Conservation (phyloP, 2,329 filamentous ascomycete genomes). For the Colletotrichum kahawae region DNA sequence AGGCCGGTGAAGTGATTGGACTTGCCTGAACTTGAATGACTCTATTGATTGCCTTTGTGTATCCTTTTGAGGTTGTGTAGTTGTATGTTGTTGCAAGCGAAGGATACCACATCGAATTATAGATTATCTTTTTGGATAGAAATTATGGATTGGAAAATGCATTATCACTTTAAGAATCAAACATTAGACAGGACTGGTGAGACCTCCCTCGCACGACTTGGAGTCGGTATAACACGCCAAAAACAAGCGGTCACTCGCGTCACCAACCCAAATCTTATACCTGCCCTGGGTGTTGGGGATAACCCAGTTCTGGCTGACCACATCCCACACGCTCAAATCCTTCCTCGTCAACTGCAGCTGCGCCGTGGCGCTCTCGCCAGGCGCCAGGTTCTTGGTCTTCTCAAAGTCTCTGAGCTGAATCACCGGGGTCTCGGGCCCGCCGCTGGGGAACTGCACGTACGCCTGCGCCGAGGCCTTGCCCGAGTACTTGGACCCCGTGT, state of each 20-base stretch:
- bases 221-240: conserved; percentile 23
- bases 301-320: conserved; percentile 71
- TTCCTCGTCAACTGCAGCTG: conserved; percentile 66
- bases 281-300: conserved; percentile 40
- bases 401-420: conserved; percentile 76
- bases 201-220: conserved; percentile 3
- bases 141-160: background rate
- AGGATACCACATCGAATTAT: background rate
- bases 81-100: background rate
- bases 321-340: conserved; percentile 78
- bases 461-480: conserved; percentile 54
- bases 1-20: conserved; percentile 37
- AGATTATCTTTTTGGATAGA: background rate
- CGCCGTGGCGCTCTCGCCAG: conserved; percentile 58
- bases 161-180: background rate
- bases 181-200: conserved; percentile 10
- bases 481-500: conserved; percentile 48
- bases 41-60: background rate
- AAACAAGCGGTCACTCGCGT: conserved; percentile 36
- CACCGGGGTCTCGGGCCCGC: conserved; percentile 65
- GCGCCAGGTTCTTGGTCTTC: conserved; percentile 62
- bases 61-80: background rate
- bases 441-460: conserved; percentile 48
- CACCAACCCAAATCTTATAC: conserved; percentile 45
- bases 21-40: background rate